Percentiles rank a stretch among this genome's conserved stretches.
These are phyloP conservation scores for Microstegium vimineum DNA, from an alignment of 176 grass and related monocot genomes.

Conservation along the genomic window DNA sequence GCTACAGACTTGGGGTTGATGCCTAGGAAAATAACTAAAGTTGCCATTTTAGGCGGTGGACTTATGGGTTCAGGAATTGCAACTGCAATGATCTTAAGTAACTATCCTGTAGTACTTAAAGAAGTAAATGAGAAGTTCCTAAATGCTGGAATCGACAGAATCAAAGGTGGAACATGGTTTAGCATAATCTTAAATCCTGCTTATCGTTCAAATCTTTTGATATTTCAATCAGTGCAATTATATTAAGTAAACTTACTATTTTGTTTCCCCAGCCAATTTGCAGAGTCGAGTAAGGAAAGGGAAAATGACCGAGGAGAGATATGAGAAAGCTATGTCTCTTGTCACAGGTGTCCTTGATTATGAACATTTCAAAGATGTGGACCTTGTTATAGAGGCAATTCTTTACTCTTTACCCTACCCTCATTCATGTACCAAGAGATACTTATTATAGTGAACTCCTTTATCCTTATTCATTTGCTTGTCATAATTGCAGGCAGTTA, in stretches of 20 bases:
- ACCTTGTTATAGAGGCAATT: conserved; percentile 87
- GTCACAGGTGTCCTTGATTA: conserved; percentile 79
- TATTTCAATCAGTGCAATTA: neutral
- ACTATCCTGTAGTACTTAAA: conserved; percentile 87
- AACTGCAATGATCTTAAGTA: conserved; percentile 76
- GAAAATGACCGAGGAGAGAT: conserved; percentile 82
- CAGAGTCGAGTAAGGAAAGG: conserved; percentile 77
- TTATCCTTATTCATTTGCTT: conserved; percentile 14
- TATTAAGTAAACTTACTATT: neutral
- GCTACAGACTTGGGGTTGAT: conserved; percentile 69
- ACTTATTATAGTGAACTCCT: neutral
- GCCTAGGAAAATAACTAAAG: conserved; percentile 70
- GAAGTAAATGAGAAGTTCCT: conserved; percentile 86
- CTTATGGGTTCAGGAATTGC: conserved; percentile 97
- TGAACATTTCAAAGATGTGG: conserved; percentile 71
- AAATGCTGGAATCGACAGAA: conserved; percentile 67
- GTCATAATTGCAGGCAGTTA: conserved; percentile 57
- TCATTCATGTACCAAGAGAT: neutral
- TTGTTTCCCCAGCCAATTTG: conserved; percentile 64
- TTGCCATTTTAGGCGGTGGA: conserved; percentile 84
- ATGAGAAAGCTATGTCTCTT: conserved; percentile 67
- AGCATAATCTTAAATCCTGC: neutral
- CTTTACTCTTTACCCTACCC: neutral
- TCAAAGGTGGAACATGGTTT: conserved; percentile 57
- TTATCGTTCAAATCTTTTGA: neutral